These are phyloP conservation scores for Mayamaea pseudoterrestris DNA, from an alignment of 108 stramenopile genomes.

Conservation along the genomic window DNA sequence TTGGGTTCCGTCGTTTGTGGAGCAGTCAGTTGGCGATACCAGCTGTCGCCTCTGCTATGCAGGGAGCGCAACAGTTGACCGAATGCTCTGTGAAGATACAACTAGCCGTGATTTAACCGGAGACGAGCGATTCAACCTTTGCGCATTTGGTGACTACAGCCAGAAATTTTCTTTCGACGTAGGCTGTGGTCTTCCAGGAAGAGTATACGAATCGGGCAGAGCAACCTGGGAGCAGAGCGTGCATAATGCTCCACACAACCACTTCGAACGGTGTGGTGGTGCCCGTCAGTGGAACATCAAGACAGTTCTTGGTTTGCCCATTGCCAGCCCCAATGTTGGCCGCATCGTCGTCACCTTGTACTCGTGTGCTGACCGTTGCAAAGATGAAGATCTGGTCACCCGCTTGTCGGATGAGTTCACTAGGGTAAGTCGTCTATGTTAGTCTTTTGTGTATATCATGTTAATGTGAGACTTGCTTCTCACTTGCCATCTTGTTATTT, in stretches of 20 bases:
- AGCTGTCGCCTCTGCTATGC: slow-evolving; percentile 74
- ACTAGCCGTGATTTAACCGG: slow-evolving; percentile 18
- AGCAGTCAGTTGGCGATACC: slow-evolving; percentile 8
- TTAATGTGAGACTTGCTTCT: not conserved
- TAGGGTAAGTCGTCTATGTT: slow-evolving; percentile 18
- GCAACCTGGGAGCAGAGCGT: slow-evolving; percentile 73
- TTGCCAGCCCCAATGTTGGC: slow-evolving; percentile 76
- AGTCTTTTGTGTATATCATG: too few relatives aligned
- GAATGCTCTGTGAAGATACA: slow-evolving; percentile 26
- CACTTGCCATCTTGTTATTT: not conserved
- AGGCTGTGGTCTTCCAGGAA: slow-evolving; percentile 76
- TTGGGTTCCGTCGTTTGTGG: slow-evolving; percentile 84
- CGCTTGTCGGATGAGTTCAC: slow-evolving; percentile 62
- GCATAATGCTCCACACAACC: slow-evolving; percentile 43
- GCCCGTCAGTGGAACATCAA: slow-evolving; percentile 77
- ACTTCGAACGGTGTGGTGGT: slow-evolving; percentile 79
- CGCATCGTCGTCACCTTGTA: slow-evolving; percentile 71
- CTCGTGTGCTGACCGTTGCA: slow-evolving; percentile 51
- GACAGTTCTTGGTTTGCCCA: slow-evolving; percentile 74
- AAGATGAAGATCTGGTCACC: slow-evolving; percentile 53
- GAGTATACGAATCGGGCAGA: slow-evolving; percentile 47
- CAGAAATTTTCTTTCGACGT: slow-evolving; percentile 77
- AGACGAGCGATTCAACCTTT: slow-evolving; percentile 56
- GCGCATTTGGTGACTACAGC: slow-evolving; percentile 75
- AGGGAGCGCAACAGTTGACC: slow-evolving; percentile 57